Base-by-base conservation (phyloP, 2,329 filamentous ascomycete genomes). In the Fusarium chlamydosporum region DNA sequence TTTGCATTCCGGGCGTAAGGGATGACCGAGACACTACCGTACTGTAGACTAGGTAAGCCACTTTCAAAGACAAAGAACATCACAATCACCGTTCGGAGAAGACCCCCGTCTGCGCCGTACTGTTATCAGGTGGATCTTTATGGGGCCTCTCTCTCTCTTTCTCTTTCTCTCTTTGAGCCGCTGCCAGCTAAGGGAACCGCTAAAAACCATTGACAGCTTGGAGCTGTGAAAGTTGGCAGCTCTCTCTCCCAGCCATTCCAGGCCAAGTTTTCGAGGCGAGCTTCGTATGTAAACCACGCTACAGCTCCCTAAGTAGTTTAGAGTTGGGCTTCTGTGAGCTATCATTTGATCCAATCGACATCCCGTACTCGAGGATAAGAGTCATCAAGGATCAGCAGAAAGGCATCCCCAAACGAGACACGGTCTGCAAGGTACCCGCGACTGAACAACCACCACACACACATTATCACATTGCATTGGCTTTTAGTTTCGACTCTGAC, bases 351-450 rank as follows among this genome's bases (percentile, higher is more conserved):
- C 58, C 60, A 63, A 63, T 57, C 58, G 42, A 63, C 47, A 57
- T 34, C 42, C 50, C 31, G 7, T 20, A 33, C 13, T 11, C n/a
- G 18, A 27, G 53, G 16, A 33, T 52, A 27, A 42, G 29, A 62
- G 41, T 42, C 60, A 56, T 47, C 58, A 43, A 66, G 60, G 65
- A 61, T 66, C 38, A 65, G 42, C 65, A 38, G 42, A 42, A 53
- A 26, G 55, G 37, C 34, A 37, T 20, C 46, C 46, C 51, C 35
- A 43, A 45, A 53, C 41, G 43, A 56, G 43, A 54, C 62, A 70
- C 52, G 48, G 54, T 56, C 71, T 73, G 71, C 71, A 73, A 73
- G 71, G 71, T 73, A 73, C 71, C 71, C 71, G 71, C 71, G 62
- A 54, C 61, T 63, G 48, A 66, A 68, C 50, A 60, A 48, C 47